A percentile compares a stretch with the other conserved stretches of the same genome.
These are phyloP conservation scores for Hortiboletus campestris DNA, from an alignment of 768 basidiomycete species.

Conservation along the genomic window DNA sequence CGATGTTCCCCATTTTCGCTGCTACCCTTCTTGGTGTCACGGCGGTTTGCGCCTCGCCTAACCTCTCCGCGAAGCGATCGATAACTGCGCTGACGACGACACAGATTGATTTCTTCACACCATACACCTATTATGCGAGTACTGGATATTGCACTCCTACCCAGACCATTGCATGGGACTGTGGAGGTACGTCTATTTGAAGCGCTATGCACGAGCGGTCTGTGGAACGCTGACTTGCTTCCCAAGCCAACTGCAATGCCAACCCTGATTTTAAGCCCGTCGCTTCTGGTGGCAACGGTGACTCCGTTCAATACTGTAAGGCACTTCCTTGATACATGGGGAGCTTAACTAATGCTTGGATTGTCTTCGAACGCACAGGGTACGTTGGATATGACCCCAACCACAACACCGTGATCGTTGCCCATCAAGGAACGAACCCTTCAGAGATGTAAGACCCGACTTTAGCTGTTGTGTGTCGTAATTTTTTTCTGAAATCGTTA, in stretches of 20 bases:
- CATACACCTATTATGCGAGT: constrained; percentile 52
- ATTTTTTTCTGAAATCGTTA: background rate
- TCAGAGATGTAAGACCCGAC: constrained; percentile 24
- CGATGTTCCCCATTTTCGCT: constrained; percentile 20
- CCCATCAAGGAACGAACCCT: constrained; percentile 38
- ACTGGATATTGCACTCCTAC: constrained; percentile 48
- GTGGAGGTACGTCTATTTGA: constrained; percentile 45
- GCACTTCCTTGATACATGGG: background rate
- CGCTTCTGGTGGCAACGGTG: constrained; percentile 49
- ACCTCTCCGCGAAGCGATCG: constrained; percentile 33
- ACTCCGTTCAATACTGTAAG: constrained; percentile 42
- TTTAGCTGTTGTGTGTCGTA: background rate
- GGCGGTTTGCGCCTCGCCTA: constrained; percentile 20
- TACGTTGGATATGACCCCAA: constrained; percentile 51
- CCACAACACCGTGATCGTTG: constrained; percentile 35
- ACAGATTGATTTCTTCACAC: constrained; percentile 42
- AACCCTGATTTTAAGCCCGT: constrained; percentile 47
- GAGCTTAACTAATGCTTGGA: background rate
- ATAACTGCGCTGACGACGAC: constrained; percentile 40
- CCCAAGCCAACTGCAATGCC: constrained; percentile 43
- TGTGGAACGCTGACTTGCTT: background rate
- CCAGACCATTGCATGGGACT: constrained; percentile 47
- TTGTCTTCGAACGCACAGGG: constrained; percentile 33
- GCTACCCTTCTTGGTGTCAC: constrained; percentile 14
- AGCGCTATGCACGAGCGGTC: background rate